Evolutionary conservation across 164 flowering plant species (phyloP).

Genomic region (Buxus sempervirens): DNA sequence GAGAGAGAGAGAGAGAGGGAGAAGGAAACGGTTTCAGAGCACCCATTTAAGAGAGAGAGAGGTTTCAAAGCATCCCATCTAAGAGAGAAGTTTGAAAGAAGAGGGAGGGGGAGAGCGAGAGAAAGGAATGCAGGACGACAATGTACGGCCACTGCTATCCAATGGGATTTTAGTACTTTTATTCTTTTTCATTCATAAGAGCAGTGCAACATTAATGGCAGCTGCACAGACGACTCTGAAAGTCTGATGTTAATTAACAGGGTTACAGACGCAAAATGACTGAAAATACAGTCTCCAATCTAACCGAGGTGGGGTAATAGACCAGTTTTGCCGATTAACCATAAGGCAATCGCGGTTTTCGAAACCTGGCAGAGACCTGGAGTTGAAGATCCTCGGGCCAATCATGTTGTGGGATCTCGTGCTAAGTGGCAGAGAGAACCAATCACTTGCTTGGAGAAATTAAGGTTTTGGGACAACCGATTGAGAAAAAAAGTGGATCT

Average conservation of each 20-base stretch:
- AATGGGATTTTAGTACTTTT: conserved; percentile 19
- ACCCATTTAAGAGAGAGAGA: too few species aligned
- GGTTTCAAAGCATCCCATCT: too few species aligned
- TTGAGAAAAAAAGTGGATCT: conserved; percentile 1
- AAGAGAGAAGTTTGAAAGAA: too few species aligned
- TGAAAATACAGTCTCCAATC: neutral
- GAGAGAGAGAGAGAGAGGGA: neutral
- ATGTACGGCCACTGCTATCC: conserved; percentile 15
- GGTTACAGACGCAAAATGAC: neutral
- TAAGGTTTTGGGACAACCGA: conserved; percentile 37
- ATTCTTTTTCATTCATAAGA: neutral
- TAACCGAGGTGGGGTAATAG: conserved; percentile 15
- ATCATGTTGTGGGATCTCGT: conserved; percentile 31
- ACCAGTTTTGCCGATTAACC: too few species aligned
- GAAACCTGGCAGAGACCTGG: conserved; percentile 11
- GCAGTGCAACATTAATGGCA: neutral
- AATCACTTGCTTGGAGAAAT: conserved; percentile 41
- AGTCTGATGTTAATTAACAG: neutral
- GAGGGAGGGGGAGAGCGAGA: conserved; percentile 6
- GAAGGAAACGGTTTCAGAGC: too few species aligned
- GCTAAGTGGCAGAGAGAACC: conserved; percentile 37
- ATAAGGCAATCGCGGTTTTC: too few species aligned
- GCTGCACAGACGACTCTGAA: conserved; percentile 8
- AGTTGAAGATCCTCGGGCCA: conserved; percentile 16
- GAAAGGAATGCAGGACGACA: neutral